phyloP scores from a whole-genome alignment of 257 asterid species.

The Scutellaria barbata region DNA sequence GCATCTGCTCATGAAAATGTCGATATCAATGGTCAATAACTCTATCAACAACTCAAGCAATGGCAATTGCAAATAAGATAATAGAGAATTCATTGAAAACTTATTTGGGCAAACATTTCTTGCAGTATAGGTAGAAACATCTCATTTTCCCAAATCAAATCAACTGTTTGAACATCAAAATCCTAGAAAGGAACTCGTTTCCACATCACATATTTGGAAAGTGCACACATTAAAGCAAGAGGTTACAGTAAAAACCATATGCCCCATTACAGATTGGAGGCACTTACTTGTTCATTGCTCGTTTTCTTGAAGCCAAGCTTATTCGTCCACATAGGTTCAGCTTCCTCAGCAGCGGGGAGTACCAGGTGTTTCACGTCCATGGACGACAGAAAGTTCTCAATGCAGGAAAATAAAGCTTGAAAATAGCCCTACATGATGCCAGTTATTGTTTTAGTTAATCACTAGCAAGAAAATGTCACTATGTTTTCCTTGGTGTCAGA shows the following conservation, averaged over 20 bases:
- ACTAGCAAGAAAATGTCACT: not conserved
- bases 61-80: not conserved
- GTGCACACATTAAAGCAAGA: not conserved
- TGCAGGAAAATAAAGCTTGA: slow-evolving; percentile 84
- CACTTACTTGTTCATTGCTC: slow-evolving; percentile 79
- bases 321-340: slow-evolving; percentile 94
- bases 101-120: not conserved
- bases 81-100: too few species aligned
- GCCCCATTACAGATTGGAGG: not conserved
- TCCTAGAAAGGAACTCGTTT: not conserved
- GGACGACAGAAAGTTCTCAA: slow-evolving; percentile 74
- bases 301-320: slow-evolving; percentile 89
- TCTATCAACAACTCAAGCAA: not conserved
- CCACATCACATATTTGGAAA: not conserved
- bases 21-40: slow-evolving; percentile 20
- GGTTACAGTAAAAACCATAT: not conserved
- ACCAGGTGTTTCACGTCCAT: slow-evolving; percentile 82
- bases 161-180: not conserved
- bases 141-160: not conserved
- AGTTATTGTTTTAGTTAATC: slow-evolving; percentile 16
- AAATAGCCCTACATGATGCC: slow-evolving; percentile 72
- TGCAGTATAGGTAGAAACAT: not conserved
- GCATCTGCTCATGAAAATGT: slow-evolving; percentile 53
- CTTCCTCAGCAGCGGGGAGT: slow-evolving; percentile 98
- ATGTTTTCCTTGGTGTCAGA: not conserved